A percentile compares a stretch with the other conserved stretches of the same genome.
These are phyloP conservation scores for Fusarium irregulare DNA, from an alignment of 2,329 filamentous ascomycete species.

Conservation along the genomic window DNA sequence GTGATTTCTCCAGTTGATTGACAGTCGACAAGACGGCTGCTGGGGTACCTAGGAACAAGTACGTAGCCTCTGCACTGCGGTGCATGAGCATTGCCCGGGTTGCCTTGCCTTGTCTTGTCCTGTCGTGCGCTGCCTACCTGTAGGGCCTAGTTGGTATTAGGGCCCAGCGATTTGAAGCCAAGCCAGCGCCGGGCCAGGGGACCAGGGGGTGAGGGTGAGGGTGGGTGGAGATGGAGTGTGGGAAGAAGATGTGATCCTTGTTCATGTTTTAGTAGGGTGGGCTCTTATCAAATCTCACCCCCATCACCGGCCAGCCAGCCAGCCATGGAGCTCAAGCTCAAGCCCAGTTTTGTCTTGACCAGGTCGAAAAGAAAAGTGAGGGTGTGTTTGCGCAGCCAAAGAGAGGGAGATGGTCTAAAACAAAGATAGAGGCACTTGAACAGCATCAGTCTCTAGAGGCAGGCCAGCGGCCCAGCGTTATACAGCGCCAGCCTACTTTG, in stretches of 20 bases:
- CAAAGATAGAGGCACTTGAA: not conserved
- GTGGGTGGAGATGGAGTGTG: not conserved
- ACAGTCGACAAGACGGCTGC: conserved; percentile 37
- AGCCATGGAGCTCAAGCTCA: conserved; percentile 24
- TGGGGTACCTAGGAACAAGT: conserved; percentile 19
- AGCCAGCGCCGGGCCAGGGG: conserved; percentile 20
- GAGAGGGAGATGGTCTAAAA: conserved; percentile 9
- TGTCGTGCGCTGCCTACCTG: conserved; percentile 7
- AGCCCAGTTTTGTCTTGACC: conserved; percentile 19
- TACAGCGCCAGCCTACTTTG: conserved; percentile 31
- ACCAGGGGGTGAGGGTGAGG: conserved; percentile 1
- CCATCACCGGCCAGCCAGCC: conserved; percentile 31
- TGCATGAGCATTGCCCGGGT: not conserved
- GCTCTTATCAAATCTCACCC: not conserved
- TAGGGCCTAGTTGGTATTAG: conserved; percentile 15
- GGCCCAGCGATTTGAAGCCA: conserved; percentile 27
- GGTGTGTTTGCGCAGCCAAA: conserved; percentile 6
- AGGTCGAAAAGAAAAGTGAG: conserved; percentile 21
- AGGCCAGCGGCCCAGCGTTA: conserved; percentile 35
- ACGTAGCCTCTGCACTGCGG: conserved; percentile 27
- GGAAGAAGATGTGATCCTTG: not conserved
- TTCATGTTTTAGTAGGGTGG: not conserved
- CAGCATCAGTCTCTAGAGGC: not conserved
- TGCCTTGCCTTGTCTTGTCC: conserved; percentile 1
- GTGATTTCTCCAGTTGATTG: conserved; percentile 39